Conservation (phyloP, 495 filamentous ascomycete genomes). For the Xylaria castorea region DNA sequence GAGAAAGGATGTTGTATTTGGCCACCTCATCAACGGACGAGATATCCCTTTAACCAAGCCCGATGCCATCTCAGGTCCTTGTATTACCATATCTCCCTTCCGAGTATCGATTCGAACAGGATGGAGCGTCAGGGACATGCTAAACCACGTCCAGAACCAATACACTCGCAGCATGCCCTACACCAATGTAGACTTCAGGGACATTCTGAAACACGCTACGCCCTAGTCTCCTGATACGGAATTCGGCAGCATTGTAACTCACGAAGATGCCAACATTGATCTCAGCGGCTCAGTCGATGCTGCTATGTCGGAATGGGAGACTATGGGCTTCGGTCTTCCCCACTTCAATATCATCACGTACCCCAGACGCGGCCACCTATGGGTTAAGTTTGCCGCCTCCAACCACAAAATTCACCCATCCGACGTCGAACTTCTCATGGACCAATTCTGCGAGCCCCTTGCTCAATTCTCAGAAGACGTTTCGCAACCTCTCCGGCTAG, state of each 20-base stretch:
- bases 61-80: conserved; percentile 13
- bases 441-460: neutral
- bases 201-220: neutral
- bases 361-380: neutral
- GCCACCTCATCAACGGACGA: conserved; percentile 58
- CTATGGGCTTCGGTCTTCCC: neutral
- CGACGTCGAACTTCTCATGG: conserved; percentile 5
- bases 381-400: neutral
- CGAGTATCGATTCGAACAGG: neutral
- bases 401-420: conserved; percentile 4
- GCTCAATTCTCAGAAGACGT: conserved; percentile 10
- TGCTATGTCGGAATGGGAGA: neutral
- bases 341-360: conserved; percentile 11
- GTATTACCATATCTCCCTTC: conserved; percentile 17
- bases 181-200: conserved; percentile 6
- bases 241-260: conserved; percentile 7
- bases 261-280: neutral
- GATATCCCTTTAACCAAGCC: neutral
- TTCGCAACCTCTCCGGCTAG: neutral
- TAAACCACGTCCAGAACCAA: conserved; percentile 18
- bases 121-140: neutral
- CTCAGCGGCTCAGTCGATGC: conserved; percentile 4
- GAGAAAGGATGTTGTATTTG: conserved; percentile 59
- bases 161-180: conserved; percentile 18
- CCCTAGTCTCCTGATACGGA: conserved; percentile 9